phyloP scores from a whole-genome alignment of 2,329 filamentous ascomycete species.

The Ophiocordyceps camponoti-floridani region DNA sequence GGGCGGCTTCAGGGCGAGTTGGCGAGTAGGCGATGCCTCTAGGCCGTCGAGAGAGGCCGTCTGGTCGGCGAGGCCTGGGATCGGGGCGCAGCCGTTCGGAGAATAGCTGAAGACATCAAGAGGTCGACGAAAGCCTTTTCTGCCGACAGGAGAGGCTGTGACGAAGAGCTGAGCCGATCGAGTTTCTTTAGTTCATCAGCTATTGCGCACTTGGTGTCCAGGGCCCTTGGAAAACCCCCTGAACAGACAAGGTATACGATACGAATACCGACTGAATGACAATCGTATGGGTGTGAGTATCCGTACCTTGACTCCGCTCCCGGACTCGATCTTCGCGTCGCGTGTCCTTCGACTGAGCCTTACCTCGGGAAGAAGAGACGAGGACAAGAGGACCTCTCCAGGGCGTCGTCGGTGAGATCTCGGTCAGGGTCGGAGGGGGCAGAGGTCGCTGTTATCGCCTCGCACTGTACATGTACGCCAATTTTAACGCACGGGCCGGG shows the following conservation, averaged over 20 bases:
- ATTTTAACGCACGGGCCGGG: not conserved
- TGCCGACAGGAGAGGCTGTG: not conserved
- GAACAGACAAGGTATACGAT: not conserved
- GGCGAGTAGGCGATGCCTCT: not conserved
- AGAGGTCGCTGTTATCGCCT: not conserved
- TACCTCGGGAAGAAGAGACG: not conserved
- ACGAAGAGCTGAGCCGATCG: not conserved
- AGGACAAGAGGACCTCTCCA: not conserved
- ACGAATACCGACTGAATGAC: not conserved
- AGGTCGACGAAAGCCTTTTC: conserved; percentile 4
- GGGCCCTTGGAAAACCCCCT: not conserved
- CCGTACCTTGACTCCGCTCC: not conserved
- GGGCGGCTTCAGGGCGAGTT: not conserved
- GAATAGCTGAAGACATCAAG: conserved; percentile 12
- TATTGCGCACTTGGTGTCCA: not conserved
- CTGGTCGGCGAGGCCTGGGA: conserved; percentile 4
- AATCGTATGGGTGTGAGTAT: not conserved
- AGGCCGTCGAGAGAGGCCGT: conserved; percentile 1
- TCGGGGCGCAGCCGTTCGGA: conserved; percentile 2
- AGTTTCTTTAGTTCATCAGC: not conserved
- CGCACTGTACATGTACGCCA: not conserved
- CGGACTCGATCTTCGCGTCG: not conserved
- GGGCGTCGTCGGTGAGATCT: not conserved
- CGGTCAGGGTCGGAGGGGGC: not conserved
- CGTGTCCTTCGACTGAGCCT: not conserved